Conservation (phyloP, 2,329 filamentous ascomycete species). For the Truncatella angustata region DNA sequence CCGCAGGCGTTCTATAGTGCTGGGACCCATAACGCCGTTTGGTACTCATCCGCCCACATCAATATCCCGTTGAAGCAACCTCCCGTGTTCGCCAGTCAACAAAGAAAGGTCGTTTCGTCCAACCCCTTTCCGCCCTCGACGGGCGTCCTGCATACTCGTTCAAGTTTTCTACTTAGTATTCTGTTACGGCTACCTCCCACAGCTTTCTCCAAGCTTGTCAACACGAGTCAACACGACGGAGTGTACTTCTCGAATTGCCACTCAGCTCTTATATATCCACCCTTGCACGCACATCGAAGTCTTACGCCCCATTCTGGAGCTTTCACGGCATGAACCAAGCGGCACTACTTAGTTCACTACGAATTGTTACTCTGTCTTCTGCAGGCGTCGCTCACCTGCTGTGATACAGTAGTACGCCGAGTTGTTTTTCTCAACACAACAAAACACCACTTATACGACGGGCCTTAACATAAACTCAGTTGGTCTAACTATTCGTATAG, state of each 20-base stretch:
- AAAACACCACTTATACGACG: too few relatives aligned
- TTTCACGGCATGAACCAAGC: background rate
- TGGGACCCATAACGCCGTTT: conserved; percentile 13
- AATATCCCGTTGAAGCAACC: conserved; percentile 23
- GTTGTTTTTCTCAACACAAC: background rate
- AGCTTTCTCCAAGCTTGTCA: conserved; percentile 15
- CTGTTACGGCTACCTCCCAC: conserved; percentile 14
- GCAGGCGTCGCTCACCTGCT: background rate
- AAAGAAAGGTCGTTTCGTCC: conserved; percentile 30
- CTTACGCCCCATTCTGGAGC: conserved; percentile 14
- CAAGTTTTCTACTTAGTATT: conserved; percentile 18
- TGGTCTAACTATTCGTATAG: too few relatives aligned
- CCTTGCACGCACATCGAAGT: conserved; percentile 28
- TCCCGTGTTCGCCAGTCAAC: conserved; percentile 24
- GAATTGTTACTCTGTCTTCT: background rate
- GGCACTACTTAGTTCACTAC: conserved; percentile 8
- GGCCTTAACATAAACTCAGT: too few relatives aligned
- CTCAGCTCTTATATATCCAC: conserved; percentile 19
- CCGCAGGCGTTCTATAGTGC: conserved; percentile 9
- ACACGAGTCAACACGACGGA: conserved; percentile 24
- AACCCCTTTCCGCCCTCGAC: conserved; percentile 21
- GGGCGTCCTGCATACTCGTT: conserved; percentile 21
- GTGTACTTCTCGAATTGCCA: conserved; percentile 14
- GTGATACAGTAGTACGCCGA: background rate
- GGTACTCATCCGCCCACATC: conserved; percentile 20